Evolutionary conservation across 2,329 filamentous ascomycete genomes (phyloP), one percentile per base, ranked within the genome.

Genomic region (Westerdykella aurantiaca): DNA sequence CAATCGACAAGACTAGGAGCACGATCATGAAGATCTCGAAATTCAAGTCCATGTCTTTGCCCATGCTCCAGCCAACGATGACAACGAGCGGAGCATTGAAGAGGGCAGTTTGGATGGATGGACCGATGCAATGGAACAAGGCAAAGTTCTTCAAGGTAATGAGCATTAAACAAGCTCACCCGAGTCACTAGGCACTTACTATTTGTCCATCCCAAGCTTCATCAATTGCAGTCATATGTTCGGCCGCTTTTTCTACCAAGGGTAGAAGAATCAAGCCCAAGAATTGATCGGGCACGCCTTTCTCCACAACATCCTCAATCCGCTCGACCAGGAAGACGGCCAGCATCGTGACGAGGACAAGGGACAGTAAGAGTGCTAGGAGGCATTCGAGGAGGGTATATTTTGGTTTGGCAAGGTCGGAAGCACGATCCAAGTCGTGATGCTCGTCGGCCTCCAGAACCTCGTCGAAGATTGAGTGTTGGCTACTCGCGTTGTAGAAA

Each of bases 1-100:
- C 73, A 57, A 95, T 91, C 16, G 87, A 81, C 23, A 96, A 73
- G 42, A 96, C 81, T 10, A 96, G 72, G 51, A 95, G 75, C 41
- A 86, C 79, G 21, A 94, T 78, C 72, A 93, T 88, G 72, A 95
- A 95, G 10, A 89, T 77, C 55, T 94, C 86, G 63, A 95, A 95
- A 64, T 88, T 85, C 34, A 95, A 73, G 49, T 86, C 82, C 79
- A 96, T 87, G 2, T 75, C 64, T 55, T 81, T 81, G 46, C 71
- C 70, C 35, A 88, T 68, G 17, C 83, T 81, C 89, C 90, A 95
- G 33, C 85, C 86, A 39, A 94, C 83, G 21, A 95, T 76, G 31
- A 95, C 83, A 5, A 88, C 83, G 1, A 95, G 75, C 0, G 90
- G 89, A 0, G 83, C 88, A 61, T 94, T 95, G 61, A 95, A 82